Conservation (phyloP, 352 stramenopile species). For the Pythium plurisporium region DNA sequence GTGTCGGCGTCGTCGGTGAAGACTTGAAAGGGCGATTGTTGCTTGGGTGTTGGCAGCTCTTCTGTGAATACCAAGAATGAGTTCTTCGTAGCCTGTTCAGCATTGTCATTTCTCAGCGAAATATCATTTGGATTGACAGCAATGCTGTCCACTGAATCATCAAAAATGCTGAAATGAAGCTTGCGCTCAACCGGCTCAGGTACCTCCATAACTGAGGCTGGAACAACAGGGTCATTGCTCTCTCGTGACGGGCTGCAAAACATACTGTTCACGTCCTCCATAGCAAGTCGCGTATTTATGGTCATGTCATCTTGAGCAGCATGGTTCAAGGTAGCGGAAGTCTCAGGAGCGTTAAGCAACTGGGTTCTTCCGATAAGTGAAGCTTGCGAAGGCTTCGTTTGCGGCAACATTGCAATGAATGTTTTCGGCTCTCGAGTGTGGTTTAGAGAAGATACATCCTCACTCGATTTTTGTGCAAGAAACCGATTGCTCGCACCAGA, state of each 20-base stretch:
- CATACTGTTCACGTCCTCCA: slow-evolving; percentile 84
- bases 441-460: neutral
- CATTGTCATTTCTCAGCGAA: slow-evolving; percentile 38
- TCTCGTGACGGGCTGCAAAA: slow-evolving; percentile 74
- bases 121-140: slow-evolving; percentile 44
- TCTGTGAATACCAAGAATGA: slow-evolving; percentile 50
- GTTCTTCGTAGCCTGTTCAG: slow-evolving; percentile 35
- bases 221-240: slow-evolving; percentile 19
- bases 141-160: slow-evolving; percentile 73
- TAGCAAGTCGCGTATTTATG: slow-evolving; percentile 80
- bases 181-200: slow-evolving; percentile 75
- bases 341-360: neutral
- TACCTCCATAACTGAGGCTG: slow-evolving; percentile 40
- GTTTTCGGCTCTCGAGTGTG: neutral
- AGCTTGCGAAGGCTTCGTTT: too few species aligned
- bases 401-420: too few species aligned
- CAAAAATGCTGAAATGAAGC: slow-evolving; percentile 80
- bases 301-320: slow-evolving; percentile 81
- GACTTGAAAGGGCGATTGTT: slow-evolving; percentile 5
- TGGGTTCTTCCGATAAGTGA: neutral
- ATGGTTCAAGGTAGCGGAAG: slow-evolving; percentile 20
- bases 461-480: slow-evolving; percentile 2
- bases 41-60: slow-evolving; percentile 19
- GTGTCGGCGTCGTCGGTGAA: neutral
- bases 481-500: slow-evolving; percentile 7